phyloP scores from a whole-genome alignment of 2,329 filamentous ascomycete species.

The Hyphodiscus sp. region DNA sequence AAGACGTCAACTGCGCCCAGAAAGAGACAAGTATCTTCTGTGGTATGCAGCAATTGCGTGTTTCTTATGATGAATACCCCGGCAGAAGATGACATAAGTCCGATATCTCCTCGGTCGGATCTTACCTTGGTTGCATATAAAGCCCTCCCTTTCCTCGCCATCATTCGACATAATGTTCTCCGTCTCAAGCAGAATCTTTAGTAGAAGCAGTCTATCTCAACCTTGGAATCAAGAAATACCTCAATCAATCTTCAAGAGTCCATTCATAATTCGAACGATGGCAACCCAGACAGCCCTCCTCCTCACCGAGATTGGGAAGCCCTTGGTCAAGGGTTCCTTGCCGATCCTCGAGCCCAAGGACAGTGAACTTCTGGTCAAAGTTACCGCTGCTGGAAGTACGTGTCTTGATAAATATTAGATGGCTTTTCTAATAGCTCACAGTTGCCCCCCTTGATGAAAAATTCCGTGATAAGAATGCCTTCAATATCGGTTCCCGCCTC shows the following conservation, averaged over 20 bases:
- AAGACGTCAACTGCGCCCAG: background rate
- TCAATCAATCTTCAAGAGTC: background rate
- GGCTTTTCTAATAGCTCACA: conserved; percentile 1
- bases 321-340: background rate
- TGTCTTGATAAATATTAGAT: background rate
- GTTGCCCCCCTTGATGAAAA: conserved; percentile 33
- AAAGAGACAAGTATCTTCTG: background rate
- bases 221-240: background rate
- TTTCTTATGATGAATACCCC: background rate
- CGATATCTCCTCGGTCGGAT: background rate
- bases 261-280: background rate
- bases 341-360: background rate
- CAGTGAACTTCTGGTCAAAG: background rate
- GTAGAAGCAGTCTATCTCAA: background rate
- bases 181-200: background rate
- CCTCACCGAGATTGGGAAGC: background rate
- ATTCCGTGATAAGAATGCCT: conserved; percentile 32
- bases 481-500: conserved; percentile 26
- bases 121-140: too few relatives aligned
- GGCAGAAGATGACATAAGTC: background rate
- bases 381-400: background rate
- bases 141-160: too few relatives aligned
- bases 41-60: background rate
- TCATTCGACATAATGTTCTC: too few relatives aligned
- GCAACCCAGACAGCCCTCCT: background rate